Evolutionary conservation across 306 rosid species (phyloP).

Genomic region (Corylus americana): DNA sequence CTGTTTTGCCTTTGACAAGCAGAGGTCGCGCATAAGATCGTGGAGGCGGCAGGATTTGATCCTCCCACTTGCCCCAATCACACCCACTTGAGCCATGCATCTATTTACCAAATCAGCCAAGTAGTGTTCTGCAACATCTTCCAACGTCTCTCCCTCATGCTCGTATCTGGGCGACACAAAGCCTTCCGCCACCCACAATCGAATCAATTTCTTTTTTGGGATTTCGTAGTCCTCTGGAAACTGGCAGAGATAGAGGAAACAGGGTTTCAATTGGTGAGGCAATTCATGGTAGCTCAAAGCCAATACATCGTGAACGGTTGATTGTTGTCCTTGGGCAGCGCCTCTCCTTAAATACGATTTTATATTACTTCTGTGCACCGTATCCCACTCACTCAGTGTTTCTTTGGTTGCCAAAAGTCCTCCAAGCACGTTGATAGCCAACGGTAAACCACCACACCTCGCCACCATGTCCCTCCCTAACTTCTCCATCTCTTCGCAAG

Average conservation of each 20-base stretch:
- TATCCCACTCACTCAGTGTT: slow-evolving; percentile 41
- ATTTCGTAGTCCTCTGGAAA: slow-evolving; percentile 61
- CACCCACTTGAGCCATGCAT: slow-evolving; percentile 56
- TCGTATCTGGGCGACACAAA: slow-evolving; percentile 37
- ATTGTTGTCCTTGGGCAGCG: slow-evolving; percentile 32
- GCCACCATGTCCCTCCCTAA: slow-evolving; percentile 52
- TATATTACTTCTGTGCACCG: slow-evolving; percentile 24
- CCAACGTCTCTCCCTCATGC: slow-evolving; percentile 35
- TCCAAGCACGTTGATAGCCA: slow-evolving; percentile 56
- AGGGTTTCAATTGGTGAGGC: slow-evolving; percentile 49
- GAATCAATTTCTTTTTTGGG: slow-evolving; percentile 36
- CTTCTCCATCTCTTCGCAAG: slow-evolving; percentile 24
- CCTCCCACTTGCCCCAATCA: slow-evolving; percentile 37
- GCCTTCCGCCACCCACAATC: slow-evolving; percentile 59
- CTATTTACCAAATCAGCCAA: slow-evolving; percentile 41
- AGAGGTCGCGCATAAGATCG: slow-evolving; percentile 56
- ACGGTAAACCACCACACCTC: slow-evolving; percentile 55
- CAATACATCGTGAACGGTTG: slow-evolving; percentile 37
- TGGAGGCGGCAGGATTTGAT: slow-evolving; percentile 56
- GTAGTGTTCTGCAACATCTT: slow-evolving; percentile 42
- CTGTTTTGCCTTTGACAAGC: slow-evolving; percentile 39
- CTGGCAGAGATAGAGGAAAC: slow-evolving; percentile 49
- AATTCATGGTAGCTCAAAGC: slow-evolving; percentile 48
- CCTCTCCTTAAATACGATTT: slow-evolving; percentile 36
- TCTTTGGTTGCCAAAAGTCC: slow-evolving; percentile 55